Conservation (phyloP, 2,329 filamentous ascomycete species). For the Nigrograna mackinnonii region DNA sequence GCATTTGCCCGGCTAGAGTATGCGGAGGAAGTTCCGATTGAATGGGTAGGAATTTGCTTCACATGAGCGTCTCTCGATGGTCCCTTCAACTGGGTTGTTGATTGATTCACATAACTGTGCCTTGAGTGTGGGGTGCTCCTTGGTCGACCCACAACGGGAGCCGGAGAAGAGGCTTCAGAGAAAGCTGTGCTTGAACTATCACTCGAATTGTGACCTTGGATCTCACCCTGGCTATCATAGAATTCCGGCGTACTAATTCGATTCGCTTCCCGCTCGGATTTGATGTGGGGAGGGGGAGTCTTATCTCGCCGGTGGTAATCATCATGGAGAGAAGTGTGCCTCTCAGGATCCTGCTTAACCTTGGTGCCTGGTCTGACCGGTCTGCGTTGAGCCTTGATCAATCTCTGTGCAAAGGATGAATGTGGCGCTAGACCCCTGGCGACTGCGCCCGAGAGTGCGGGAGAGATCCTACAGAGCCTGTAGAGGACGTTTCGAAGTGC, state of each 20-base stretch:
- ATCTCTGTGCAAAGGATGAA: slow-evolving; percentile 27
- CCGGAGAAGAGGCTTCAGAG: too few species aligned
- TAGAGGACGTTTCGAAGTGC: slow-evolving; percentile 24
- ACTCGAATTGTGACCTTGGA: background rate
- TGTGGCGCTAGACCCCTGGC: slow-evolving; percentile 34
- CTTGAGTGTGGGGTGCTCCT: background rate
- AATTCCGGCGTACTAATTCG: too few species aligned
- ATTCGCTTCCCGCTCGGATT: slow-evolving; percentile 1
- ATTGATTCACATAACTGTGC: slow-evolving; percentile 9
- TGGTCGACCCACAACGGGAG: too few species aligned
- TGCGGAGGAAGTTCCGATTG: background rate
- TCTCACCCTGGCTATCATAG: too few species aligned
- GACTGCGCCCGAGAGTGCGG: slow-evolving; percentile 34
- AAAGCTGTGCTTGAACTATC: slow-evolving; percentile 3
- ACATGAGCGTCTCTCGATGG: background rate
- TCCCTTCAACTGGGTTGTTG: slow-evolving; percentile 1
- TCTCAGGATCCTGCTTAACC: background rate
- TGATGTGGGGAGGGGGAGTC: background rate
- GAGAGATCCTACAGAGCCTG: slow-evolving; percentile 32
- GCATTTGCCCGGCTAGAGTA: background rate
- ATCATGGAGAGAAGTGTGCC: background rate
- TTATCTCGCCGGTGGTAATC: background rate
- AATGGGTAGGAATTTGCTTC: background rate
- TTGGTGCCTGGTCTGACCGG: background rate
- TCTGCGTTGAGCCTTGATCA: slow-evolving; percentile 7